Conservation (phyloP, 202 grass and related monocot genomes). For the Carex sylvatica region DNA sequence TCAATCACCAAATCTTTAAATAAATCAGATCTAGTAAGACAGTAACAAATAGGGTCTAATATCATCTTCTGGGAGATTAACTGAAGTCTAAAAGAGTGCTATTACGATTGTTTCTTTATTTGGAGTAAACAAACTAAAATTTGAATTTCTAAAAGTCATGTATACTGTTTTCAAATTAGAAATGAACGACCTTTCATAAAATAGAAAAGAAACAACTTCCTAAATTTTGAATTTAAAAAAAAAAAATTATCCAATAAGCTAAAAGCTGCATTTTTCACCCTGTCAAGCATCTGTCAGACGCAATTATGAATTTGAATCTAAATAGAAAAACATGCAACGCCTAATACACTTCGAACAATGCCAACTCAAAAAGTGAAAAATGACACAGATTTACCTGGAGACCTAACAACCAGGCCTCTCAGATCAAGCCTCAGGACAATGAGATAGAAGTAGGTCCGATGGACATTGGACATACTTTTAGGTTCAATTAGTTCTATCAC, state of each 20-base stretch:
- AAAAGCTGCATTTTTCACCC: too few relatives aligned
- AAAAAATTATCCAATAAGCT: background rate
- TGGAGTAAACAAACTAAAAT: background rate
- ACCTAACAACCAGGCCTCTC: background rate
- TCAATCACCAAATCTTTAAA: background rate
- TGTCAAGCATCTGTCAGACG: background rate
- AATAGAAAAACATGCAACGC: background rate
- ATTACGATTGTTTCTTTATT: background rate
- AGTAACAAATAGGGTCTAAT: background rate
- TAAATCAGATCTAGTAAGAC: background rate
- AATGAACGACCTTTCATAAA: background rate
- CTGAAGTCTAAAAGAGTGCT: background rate
- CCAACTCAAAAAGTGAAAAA: background rate
- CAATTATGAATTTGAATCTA: constrained; percentile 24
- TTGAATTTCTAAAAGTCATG: background rate
- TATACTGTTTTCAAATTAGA: background rate
- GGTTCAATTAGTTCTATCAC: too few relatives aligned
- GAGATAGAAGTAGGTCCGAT: too few relatives aligned
- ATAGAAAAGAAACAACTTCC: background rate
- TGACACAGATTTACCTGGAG: constrained; percentile 6
- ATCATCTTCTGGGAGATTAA: background rate
- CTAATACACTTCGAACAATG: constrained; percentile 20
- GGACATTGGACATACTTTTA: too few relatives aligned
- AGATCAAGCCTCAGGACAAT: constrained; percentile 1
- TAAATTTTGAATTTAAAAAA: background rate